Evolutionary conservation across 2,329 filamentous ascomycete species (phyloP), one percentile per base, ranked within the genome.

Genomic region (Xylariaceae sp.): DNA sequence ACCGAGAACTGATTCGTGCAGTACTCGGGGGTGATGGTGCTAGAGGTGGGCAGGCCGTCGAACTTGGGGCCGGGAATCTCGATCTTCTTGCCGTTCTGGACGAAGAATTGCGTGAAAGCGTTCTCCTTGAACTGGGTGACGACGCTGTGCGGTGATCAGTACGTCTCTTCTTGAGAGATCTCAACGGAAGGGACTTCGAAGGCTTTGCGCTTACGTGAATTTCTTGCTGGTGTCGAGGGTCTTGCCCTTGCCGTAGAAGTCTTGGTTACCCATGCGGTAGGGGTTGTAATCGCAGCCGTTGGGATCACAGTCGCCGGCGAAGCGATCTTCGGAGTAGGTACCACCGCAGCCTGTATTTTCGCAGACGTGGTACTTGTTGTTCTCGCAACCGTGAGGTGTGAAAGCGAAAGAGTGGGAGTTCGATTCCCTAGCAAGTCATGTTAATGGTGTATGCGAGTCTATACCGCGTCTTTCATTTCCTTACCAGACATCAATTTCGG

Each of bases 251-350:
- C 86, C 86, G 74, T 83, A 88, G 78, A 87, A 88, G 72, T 77
- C 74, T 28, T 75, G 74, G 71, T 82, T 79, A 56, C 86, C 86
- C 77, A 85, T 79, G 67, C 85, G 83, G 81, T 82, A 88, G n/a
- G 82, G 75, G 78, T 87, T 87, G 79, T 84, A 87, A 70, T 87
- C 86, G 64, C 86, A 89, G 34, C 86, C 86, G 67, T 87, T 83
- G 65, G 84, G 81, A 70, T 88, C 86, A 70, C 86, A 88, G 56
- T 82, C 74, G 58, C 85, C 84, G 33, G 71, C 73, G 69, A 87
- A 87, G 64, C 84, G 82, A 67, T 80, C 75, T 45, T 71, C 67
- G 3, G 73, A 75, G 62, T 78, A 81, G 24, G 76, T 76, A 57
- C 78, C 82, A 61, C 82, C 82, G 61, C 80, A 84, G 19, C 64